These are phyloP conservation scores for Hygrocybe punicea DNA, from an alignment of 768 basidiomycete species.

Conservation along the genomic window DNA sequence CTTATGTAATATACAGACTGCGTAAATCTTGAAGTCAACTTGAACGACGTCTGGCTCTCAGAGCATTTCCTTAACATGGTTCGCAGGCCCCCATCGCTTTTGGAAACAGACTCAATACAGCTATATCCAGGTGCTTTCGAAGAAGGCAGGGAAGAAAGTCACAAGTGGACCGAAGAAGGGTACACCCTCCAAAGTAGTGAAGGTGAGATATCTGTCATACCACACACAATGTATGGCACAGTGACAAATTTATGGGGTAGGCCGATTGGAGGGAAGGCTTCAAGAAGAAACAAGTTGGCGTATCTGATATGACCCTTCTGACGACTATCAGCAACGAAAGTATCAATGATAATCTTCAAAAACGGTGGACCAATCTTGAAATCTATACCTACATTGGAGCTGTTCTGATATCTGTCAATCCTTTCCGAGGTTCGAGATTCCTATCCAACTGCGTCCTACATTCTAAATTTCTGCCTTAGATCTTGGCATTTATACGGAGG, in stretches of 20 bases:
- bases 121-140: conserved; percentile 68
- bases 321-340: conserved; percentile 96
- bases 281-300: conserved; percentile 99
- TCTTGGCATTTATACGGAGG: conserved; percentile 96
- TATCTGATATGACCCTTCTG: conserved; percentile 97
- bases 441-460: too few species aligned
- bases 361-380: conserved; percentile 90
- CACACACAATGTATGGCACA: not conserved
- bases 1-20: too few species aligned
- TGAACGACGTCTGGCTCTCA: too few species aligned
- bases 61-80: not conserved
- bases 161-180: conserved; percentile 61
- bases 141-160: conserved; percentile 87
- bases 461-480: conserved; percentile 44
- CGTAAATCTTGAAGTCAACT: too few species aligned
- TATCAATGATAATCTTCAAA: conserved; percentile 97
- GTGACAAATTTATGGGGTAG: conserved; percentile 40
- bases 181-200: conserved; percentile 64
- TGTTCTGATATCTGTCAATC: conserved; percentile 98
- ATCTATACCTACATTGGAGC: conserved; percentile 99
- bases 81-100: not conserved
- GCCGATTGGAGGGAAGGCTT: conserved; percentile 99
- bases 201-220: conserved; percentile 44
- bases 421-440: conserved; percentile 70
- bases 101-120: not conserved